These are phyloP conservation scores for Podosphaera xanthii DNA, from an alignment of 2,329 filamentous ascomycete species.

Conservation along the genomic window DNA sequence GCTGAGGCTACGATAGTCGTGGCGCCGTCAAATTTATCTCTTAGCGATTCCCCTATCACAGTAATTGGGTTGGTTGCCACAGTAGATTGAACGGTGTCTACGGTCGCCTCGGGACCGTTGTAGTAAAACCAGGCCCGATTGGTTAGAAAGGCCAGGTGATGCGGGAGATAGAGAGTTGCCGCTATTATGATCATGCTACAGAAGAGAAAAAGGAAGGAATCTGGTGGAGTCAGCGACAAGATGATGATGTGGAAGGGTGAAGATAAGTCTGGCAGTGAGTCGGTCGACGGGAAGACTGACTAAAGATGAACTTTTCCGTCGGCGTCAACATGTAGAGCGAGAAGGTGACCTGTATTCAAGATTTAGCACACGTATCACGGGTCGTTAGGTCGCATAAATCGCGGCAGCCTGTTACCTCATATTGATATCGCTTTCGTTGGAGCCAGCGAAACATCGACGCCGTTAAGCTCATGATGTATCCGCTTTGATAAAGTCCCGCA, in stretches of 20 bases:
- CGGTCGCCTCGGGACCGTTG: constrained; percentile 46
- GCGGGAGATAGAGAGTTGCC: constrained; percentile 75
- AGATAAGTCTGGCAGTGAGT: background rate
- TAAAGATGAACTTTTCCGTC: constrained; percentile 91
- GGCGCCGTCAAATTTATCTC: too few species aligned
- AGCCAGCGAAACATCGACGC: constrained; percentile 51
- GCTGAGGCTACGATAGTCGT: too few species aligned
- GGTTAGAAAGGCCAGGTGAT: constrained; percentile 65
- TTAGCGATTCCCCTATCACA: too few species aligned
- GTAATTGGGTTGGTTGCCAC: too few species aligned
- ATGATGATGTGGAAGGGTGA: background rate
- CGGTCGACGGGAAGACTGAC: constrained; percentile 24
- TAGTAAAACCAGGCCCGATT: constrained; percentile 88
- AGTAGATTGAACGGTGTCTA: constrained; percentile 3
- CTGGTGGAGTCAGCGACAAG: constrained; percentile 23
- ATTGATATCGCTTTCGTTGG: constrained; percentile 88
- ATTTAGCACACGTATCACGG: too few species aligned
- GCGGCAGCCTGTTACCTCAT: constrained; percentile 30
- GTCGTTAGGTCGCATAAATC: too few species aligned
- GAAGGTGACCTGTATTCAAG: constrained; percentile 50
- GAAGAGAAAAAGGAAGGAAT: constrained; percentile 79
- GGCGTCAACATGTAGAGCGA: constrained; percentile 93
- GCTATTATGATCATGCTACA: constrained; percentile 70
- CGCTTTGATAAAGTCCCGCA: background rate
- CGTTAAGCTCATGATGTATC: constrained; percentile 7